These are phyloP conservation scores for Aspergillus homomorphus DNA, from an alignment of 495 filamentous ascomycete genomes.

Conservation along the genomic window DNA sequence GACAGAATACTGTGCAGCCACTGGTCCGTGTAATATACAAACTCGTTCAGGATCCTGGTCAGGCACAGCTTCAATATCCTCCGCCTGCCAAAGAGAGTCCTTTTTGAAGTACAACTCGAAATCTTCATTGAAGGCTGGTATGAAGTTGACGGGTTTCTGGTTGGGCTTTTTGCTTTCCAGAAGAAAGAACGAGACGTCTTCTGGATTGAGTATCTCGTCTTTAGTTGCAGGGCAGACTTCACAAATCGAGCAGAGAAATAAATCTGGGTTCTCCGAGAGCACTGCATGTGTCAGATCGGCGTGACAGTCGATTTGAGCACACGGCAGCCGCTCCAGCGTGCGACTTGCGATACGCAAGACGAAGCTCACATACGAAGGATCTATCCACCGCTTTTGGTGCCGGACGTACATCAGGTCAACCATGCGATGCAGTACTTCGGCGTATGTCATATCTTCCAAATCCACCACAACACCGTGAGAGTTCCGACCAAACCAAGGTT, in stretches of 20 bases:
- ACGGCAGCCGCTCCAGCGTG: slow-evolving; percentile 22
- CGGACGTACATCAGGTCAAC: slow-evolving; percentile 36
- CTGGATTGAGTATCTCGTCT: slow-evolving; percentile 26
- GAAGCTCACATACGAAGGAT: slow-evolving; percentile 29
- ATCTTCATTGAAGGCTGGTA: slow-evolving; percentile 36
- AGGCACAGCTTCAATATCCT: slow-evolving; percentile 39
- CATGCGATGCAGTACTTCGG: slow-evolving; percentile 30
- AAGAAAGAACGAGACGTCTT: slow-evolving; percentile 34
- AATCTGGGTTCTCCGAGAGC: slow-evolving; percentile 9
- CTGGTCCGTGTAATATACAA: slow-evolving; percentile 42
- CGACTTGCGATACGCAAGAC: slow-evolving; percentile 28
- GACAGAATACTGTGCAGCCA: slow-evolving; percentile 33
- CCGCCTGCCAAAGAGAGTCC: slow-evolving; percentile 44
- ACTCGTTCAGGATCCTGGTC: slow-evolving; percentile 34
- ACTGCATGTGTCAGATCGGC: background rate
- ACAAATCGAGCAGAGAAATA: slow-evolving; percentile 16
- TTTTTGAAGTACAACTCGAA: slow-evolving; percentile 48
- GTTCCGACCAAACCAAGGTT: slow-evolving; percentile 39
- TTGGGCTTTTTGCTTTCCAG: slow-evolving; percentile 23
- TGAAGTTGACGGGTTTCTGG: slow-evolving; percentile 39
- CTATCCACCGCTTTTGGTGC: slow-evolving; percentile 37
- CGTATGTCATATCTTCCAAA: slow-evolving; percentile 41
- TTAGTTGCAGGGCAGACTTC: slow-evolving; percentile 20
- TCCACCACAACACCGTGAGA: slow-evolving; percentile 24
- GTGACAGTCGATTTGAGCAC: background rate